Base-by-base conservation (phyloP, 2,329 filamentous ascomycete species). In the Neonectria hederae region DNA sequence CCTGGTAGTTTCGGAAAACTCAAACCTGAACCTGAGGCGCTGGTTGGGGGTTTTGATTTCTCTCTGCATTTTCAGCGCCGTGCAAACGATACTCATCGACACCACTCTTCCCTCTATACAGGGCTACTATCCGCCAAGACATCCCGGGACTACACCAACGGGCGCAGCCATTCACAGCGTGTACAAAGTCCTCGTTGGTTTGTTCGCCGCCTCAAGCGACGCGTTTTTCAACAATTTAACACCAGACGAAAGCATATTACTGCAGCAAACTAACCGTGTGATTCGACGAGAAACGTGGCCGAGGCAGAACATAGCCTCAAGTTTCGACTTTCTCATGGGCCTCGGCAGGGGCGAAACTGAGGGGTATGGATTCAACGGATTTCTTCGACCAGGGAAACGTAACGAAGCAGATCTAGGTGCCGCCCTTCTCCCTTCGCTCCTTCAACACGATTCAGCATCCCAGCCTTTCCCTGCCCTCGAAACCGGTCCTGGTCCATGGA, bases 11-110 rank as follows among this genome's bases (percentile, higher is more conserved):
- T 74, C 81, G 60, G 77, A 79, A 24, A 76, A 76, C 32, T 75
- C 76, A n/a, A 74, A 76, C 5, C 73, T 81, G 22, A 78, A 79
- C 24, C 76, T 80, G 9, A 81, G 80, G 66, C 79, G 79, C 59
- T 87, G 84, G 82, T 73, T 87, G 17, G 83, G 86, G 2, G 73
- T 82, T 4, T 86, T 88, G 63, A 77, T 86, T 54, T 83, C 86
- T 13, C 74, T 89, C 19, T 87, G 86, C 72, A 83, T 89, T n/a
- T 87, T 89, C 69, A 88, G 85, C 71, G 78, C 86, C 28, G 80
- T 84, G 21, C 82, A 83, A 53, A 85, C 85, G 1, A 79, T 89
- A 2, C 75, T 88, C 5, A 77, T 83, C 17, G 84, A 87, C 59
- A 76, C 84, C 52, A 63, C 72, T 24, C 17, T 63, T 24, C 65